Conservation (phyloP, 2,329 filamentous ascomycete genomes). For the Arthrobotrys entomopaga region DNA sequence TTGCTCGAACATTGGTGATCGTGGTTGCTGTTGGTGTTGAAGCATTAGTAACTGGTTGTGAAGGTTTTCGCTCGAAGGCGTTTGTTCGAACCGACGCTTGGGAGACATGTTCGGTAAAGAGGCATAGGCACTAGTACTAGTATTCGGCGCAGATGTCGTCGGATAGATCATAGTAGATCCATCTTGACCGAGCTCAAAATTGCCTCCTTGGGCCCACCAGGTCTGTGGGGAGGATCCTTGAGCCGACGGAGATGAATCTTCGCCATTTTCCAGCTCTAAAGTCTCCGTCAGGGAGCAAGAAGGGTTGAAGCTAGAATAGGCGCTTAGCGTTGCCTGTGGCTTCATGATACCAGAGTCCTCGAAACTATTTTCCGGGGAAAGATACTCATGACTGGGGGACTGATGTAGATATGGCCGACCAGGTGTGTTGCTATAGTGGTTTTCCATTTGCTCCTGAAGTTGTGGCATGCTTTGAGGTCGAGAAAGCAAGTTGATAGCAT, state of each 20-base stretch:
- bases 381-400: constrained; percentile 46
- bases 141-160: constrained; percentile 37
- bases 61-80: constrained; percentile 50
- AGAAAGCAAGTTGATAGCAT: constrained; percentile 50
- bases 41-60: constrained; percentile 39
- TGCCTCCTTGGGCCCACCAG: constrained; percentile 41
- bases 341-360: constrained; percentile 44
- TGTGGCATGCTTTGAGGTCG: constrained; percentile 54
- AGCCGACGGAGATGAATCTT: constrained; percentile 50
- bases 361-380: constrained; percentile 51
- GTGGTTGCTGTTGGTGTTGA: constrained; percentile 51
- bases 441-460: constrained; percentile 55
- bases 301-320: constrained; percentile 48
- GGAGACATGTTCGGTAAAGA: constrained; percentile 54
- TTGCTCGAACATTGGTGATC: constrained; percentile 46
- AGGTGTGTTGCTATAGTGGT: constrained; percentile 36
- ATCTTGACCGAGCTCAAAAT: constrained; percentile 45
- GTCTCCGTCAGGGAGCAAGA: constrained; percentile 36
- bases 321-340: constrained; percentile 51
- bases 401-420: constrained; percentile 41
- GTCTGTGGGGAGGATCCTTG: constrained; percentile 52
- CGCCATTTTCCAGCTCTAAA: constrained; percentile 43
- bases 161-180: constrained; percentile 46
- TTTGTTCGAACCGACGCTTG: constrained; percentile 55
- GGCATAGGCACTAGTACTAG: constrained; percentile 31